Conservation (phyloP, 2,329 filamentous ascomycete species). For the Trichoderma koningiopsis region DNA sequence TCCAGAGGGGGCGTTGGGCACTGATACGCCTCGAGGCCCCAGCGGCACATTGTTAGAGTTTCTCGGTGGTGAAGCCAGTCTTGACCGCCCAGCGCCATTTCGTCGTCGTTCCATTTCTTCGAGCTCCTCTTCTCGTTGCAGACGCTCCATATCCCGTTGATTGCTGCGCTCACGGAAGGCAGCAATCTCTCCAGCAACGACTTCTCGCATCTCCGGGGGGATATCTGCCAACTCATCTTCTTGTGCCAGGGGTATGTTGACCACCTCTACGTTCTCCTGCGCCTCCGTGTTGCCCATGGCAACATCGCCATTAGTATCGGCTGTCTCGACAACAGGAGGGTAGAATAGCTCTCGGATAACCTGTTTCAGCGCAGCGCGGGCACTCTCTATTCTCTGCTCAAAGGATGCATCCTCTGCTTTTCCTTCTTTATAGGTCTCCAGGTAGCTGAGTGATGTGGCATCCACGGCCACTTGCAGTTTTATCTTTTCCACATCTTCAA, state of each 20-base stretch:
- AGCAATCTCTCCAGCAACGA: conserved; percentile 89
- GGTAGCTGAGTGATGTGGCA: conserved; percentile 77
- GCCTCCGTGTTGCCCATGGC: conserved; percentile 67
- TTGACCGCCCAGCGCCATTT: conserved; percentile 64
- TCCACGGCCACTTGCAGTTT: conserved; percentile 77
- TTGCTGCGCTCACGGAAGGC: conserved; percentile 92
- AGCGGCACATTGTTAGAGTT: conserved; percentile 60
- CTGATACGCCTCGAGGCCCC: conserved; percentile 46
- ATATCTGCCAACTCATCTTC: conserved; percentile 97
- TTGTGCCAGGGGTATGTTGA: conserved; percentile 82
- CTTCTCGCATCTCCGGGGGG: conserved; percentile 92
- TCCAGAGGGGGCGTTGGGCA: conserved; percentile 73
- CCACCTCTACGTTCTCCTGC: conserved; percentile 74
- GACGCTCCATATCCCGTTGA: conserved; percentile 81
- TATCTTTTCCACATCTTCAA: conserved; percentile 65
- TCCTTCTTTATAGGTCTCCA: conserved; percentile 76
- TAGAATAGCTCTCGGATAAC: conserved; percentile 73
- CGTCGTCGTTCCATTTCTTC: conserved; percentile 81
- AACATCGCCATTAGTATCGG: conserved; percentile 68
- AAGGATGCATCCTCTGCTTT: conserved; percentile 64
- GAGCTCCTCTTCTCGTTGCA: conserved; percentile 87
- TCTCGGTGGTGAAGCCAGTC: conserved; percentile 71
- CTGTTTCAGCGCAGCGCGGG: conserved; percentile 66
- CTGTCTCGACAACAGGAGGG: conserved; percentile 51
- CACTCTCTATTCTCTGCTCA: conserved; percentile 69